Conservation (phyloP, 116 monocot species). For the Zostera marina region DNA sequence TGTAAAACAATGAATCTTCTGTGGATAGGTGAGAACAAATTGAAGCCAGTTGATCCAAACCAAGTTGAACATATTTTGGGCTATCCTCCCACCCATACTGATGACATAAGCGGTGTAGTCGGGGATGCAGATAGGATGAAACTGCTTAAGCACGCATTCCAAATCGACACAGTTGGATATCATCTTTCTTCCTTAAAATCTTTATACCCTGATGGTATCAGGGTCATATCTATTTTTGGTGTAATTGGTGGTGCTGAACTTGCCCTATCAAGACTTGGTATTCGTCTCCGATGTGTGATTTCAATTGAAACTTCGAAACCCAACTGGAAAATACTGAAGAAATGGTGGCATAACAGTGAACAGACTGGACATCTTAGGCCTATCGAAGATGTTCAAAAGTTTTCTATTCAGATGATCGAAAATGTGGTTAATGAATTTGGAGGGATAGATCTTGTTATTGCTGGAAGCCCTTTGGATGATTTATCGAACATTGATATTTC, state of each 20-base stretch:
- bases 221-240: conserved; percentile 59
- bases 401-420: conserved; percentile 12
- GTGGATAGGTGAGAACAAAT: conserved; percentile 51
- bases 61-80: conserved; percentile 62
- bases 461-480: conserved; percentile 19
- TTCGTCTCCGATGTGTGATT: conserved; percentile 47
- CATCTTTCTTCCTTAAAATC: conserved; percentile 47
- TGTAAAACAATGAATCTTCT: conserved; percentile 54
- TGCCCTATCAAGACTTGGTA: conserved; percentile 55
- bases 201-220: conserved; percentile 47
- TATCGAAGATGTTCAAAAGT: conserved; percentile 30
- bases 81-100: conserved; percentile 42
- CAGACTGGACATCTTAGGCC: conserved; percentile 51
- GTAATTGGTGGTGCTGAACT: conserved; percentile 67
- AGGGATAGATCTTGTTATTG: conserved; percentile 54
- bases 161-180: conserved; percentile 68
- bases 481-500: conserved; percentile 26
- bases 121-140: conserved; percentile 25
- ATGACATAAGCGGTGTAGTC: conserved; percentile 7
- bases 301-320: conserved; percentile 57
- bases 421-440: conserved; percentile 32
- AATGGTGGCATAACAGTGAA: conserved; percentile 59
- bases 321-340: conserved; percentile 36
- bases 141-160: conserved; percentile 43
- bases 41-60: conserved; percentile 49